Base-by-base conservation (phyloP, 179 eudicot species). In the Silene noctiflora region DNA sequence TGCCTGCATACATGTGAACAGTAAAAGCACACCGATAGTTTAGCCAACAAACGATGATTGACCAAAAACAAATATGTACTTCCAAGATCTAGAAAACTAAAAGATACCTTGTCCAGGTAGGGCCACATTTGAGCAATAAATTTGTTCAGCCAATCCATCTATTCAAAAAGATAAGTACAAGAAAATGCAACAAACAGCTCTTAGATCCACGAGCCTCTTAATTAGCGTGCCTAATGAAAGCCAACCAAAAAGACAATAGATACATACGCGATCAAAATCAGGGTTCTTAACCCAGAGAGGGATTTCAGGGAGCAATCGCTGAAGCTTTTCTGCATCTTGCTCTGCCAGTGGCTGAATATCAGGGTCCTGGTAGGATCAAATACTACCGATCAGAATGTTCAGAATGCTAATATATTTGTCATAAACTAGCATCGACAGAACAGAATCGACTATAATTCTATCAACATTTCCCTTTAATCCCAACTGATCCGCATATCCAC, bases 121-220 rank as follows among this genome's bases (percentile, higher is more conserved):
- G 99, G 98, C 98, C 99, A 95, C 99, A 95, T 89, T 65, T 72
- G 70, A 29, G 85, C 90, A 62, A 93, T 83, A 78, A 95, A 89
- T 79, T 84, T 90, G 89, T 95, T 95, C 77, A 95, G 88, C 99
- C 99, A 95, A 79, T 95, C 98, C 82, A 95, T 65, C 99, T 95
- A 71, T 24, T 24, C 55, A 13, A 10, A 62, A 12, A 51, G 22
- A 44, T 25, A 8, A 25, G 20, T 4, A 76, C 31, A 58, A 86
- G 22, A 67, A 19, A 20, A 59, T 56, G 58, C 7, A 55, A 63
- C 19, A 55, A 22, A 53, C 69, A 58, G 80, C 21, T 61, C 11
- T 75, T 55, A 79, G 76, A 67, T 29, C 44, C 56, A 66, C 27
- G 22, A 60, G 29, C 35, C 39, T 72, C 35, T 9, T 21, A 62